Conservation (phyloP, 768 basidiomycete genomes). For the Mycena maculata region DNA sequence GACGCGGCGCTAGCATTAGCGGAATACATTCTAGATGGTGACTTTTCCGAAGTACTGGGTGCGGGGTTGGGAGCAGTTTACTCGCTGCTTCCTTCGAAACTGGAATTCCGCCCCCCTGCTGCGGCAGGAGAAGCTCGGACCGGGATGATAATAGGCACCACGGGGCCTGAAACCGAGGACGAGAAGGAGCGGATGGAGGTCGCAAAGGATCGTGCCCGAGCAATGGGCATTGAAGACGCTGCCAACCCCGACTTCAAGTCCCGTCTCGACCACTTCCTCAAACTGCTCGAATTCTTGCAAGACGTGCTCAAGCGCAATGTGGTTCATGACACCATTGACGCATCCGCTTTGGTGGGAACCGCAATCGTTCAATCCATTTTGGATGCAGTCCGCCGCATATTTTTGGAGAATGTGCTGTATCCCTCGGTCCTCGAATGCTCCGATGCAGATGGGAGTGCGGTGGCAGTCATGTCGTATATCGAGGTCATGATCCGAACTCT, state of each 20-base stretch:
- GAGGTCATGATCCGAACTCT: conserved; percentile 88
- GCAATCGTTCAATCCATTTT: conserved; percentile 88
- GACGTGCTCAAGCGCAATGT: conserved; percentile 84
- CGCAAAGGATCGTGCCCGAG: conserved; percentile 62
- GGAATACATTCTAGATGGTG: conserved; percentile 95
- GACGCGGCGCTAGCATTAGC: conserved; percentile 90
- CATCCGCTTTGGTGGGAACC: conserved; percentile 75
- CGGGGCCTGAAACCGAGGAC: conserved; percentile 63
- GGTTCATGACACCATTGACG: conserved; percentile 60
- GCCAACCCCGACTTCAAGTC: conserved; percentile 79
- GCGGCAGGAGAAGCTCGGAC: conserved; percentile 52
- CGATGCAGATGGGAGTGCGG: conserved; percentile 91
- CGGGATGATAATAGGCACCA: conserved; percentile 81
- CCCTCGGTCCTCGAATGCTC: conserved; percentile 95
- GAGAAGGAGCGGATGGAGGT: conserved; percentile 63
- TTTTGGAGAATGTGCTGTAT: conserved; percentile 93
- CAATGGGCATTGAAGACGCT: conserved; percentile 82
- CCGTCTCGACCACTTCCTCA: conserved; percentile 89
- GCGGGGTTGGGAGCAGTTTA: conserved; percentile 95
- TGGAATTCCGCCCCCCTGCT: conserved; percentile 69
- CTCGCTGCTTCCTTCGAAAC: conserved; percentile 88
- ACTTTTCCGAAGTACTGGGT: conserved; percentile 96
- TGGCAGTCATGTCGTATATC: conserved; percentile 96
- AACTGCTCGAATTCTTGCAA: conserved; percentile 90
- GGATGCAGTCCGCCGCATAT: conserved; percentile 84